phyloP scores from a whole-genome alignment of 371 early-diverging fungal genomes.

The Mucor mucedo region DNA sequence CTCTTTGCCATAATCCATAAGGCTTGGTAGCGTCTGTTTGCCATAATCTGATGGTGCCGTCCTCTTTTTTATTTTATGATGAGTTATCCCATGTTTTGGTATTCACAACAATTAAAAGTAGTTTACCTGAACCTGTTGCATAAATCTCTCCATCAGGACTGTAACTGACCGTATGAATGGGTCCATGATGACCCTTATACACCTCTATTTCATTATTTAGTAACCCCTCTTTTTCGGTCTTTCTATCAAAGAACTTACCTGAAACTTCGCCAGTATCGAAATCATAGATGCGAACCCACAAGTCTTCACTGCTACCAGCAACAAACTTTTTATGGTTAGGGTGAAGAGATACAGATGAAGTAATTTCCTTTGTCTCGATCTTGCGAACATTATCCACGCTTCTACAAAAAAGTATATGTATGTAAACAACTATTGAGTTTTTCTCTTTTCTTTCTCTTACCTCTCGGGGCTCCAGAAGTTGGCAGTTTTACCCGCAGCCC shows the following conservation, averaged over 20 bases:
- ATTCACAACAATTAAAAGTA: too few species aligned
- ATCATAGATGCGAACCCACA: constrained; percentile 83
- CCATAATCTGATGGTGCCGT: constrained; percentile 82
- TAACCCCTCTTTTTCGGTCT: not conserved
- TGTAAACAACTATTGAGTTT: not conserved
- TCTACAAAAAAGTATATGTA: not conserved
- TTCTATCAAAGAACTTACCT: too few species aligned
- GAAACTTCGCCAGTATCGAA: constrained; percentile 72
- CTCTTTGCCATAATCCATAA: constrained; percentile 78
- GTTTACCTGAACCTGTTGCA: constrained; percentile 79
- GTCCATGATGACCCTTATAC: constrained; percentile 89
- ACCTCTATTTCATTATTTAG: constrained; percentile 48
- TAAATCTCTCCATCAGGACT: constrained; percentile 91
- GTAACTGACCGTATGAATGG: constrained; percentile 85
- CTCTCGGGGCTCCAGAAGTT: constrained; percentile 75
- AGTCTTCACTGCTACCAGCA: constrained; percentile 76
- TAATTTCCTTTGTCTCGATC: constrained; percentile 54
- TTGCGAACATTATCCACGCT: constrained; percentile 24
- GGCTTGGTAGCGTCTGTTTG: constrained; percentile 72
- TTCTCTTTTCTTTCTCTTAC: constrained; percentile 43
- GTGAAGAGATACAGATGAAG: constrained; percentile 80
- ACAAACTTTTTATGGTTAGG: constrained; percentile 78
- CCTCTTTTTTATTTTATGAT: constrained; percentile 48
- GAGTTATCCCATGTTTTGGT: too few species aligned
- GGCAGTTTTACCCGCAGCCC: constrained; percentile 77